These are phyloP conservation scores for Colletotrichum magnum DNA, from an alignment of 2,329 filamentous ascomycete species.

Conservation along the genomic window DNA sequence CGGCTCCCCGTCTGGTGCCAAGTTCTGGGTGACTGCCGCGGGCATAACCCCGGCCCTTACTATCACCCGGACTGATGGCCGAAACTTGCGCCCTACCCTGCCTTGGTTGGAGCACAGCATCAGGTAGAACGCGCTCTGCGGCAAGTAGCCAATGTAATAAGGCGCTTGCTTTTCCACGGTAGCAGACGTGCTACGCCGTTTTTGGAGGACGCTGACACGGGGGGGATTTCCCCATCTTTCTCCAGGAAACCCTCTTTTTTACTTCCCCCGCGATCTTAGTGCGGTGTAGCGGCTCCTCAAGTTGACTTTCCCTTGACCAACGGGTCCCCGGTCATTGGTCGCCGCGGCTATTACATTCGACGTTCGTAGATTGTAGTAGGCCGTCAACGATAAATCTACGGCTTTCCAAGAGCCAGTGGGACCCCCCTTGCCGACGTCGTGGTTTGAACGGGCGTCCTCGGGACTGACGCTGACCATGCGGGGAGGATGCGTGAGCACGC, in stretches of 20 bases:
- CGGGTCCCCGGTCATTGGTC: conserved; percentile 19
- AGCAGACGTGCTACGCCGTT: no score
- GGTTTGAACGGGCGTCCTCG: conserved; percentile 22
- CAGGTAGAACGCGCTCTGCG: no score
- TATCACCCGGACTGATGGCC: conserved; percentile 15
- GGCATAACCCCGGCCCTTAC: conserved; percentile 22
- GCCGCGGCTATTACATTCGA: conserved; percentile 5
- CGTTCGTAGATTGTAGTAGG: background rate
- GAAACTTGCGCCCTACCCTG: background rate
- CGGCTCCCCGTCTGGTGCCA: background rate
- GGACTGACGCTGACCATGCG: conserved; percentile 1
- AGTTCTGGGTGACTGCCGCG: conserved; percentile 1
- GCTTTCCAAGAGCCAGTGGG: conserved; percentile 23
- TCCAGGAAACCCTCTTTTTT: conserved; percentile 30
- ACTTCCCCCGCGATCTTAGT: conserved; percentile 33
- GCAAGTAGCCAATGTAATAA: no score
- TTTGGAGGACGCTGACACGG: background rate
- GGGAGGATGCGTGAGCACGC: background rate
- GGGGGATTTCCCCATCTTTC: conserved; percentile 28
- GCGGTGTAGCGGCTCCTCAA: background rate
- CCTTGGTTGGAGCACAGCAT: no score
- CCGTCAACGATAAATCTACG: conserved; percentile 21
- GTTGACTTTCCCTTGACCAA: conserved; percentile 17
- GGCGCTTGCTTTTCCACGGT: no score
- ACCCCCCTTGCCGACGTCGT: conserved; percentile 4